Percentiles rank a stretch among this genome's conserved stretches.
phyloP scores from a whole-genome alignment of 768 basidiomycete species.

The Candolleomyces aberdarensis region DNA sequence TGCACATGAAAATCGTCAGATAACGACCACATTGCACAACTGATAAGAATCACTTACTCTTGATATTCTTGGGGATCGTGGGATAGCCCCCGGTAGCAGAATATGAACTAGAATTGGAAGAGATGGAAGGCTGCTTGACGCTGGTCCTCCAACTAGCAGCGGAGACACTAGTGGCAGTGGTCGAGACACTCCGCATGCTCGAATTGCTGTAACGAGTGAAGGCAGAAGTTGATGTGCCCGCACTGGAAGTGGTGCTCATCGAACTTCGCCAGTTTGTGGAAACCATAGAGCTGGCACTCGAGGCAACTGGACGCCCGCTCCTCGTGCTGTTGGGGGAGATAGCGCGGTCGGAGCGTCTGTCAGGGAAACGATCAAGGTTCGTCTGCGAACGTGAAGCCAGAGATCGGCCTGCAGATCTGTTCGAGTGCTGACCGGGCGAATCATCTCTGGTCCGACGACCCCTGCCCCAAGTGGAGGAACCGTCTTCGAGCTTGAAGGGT shows the following conservation, averaged over 20 bases:
- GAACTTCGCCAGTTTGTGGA: constrained; percentile 81
- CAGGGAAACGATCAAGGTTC: constrained; percentile 33
- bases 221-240: constrained; percentile 63
- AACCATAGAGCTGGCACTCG: constrained; percentile 59
- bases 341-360: constrained; percentile 38
- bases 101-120: constrained; percentile 18
- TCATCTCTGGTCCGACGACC: constrained; percentile 39
- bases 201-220: constrained; percentile 82
- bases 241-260: constrained; percentile 65
- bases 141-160: constrained; percentile 69
- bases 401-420: constrained; percentile 25
- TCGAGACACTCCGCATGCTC: constrained; percentile 70
- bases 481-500: constrained; percentile 33
- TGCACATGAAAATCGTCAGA: constrained; percentile 24
- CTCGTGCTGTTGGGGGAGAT: constrained; percentile 61
- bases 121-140: constrained; percentile 28
- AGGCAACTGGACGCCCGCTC: constrained; percentile 48
- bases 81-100: constrained; percentile 27
- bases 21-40: background rate
- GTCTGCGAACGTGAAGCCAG: constrained; percentile 24
- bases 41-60: constrained; percentile 52
- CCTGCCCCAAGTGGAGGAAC: constrained; percentile 44
- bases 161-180: constrained; percentile 78
- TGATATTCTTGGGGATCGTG: constrained; percentile 67
- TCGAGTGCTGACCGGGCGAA: constrained; percentile 18